These are phyloP conservation scores for Skeletonema costatum DNA, from an alignment of 108 stramenopile genomes.

Conservation along the genomic window DNA sequence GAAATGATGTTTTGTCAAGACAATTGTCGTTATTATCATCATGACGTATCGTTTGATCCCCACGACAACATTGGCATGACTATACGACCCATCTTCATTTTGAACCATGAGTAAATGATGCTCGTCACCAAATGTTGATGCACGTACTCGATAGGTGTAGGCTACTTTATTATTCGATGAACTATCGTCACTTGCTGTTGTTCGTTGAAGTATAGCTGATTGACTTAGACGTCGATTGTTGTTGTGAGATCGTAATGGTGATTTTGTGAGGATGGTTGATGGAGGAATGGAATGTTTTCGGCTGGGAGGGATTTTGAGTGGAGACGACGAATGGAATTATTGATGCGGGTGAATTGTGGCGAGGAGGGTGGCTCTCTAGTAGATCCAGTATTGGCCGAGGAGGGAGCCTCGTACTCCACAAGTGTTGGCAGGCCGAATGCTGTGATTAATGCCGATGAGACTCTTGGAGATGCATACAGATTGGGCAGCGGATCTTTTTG, in stretches of 20 bases:
- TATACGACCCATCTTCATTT: constrained; percentile 47
- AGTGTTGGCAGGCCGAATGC: constrained; percentile 46
- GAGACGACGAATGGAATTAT: neutral
- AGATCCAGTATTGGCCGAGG: neutral
- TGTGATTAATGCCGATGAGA: constrained; percentile 36
- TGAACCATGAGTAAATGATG: constrained; percentile 43
- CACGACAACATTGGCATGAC: constrained; percentile 29
- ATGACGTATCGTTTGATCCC: constrained; percentile 1
- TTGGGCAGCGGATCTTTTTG: constrained; percentile 4
- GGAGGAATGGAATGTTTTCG: no score
- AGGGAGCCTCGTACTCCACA: constrained; percentile 37
- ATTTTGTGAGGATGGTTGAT: neutral
- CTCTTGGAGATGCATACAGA: constrained; percentile 26
- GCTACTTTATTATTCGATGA: neutral
- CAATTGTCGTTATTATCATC: neutral
- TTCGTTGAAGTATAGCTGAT: neutral
- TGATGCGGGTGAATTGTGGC: neutral
- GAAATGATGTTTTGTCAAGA: neutral
- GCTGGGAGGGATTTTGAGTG: neutral
- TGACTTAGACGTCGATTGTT: neutral
- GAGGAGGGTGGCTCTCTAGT: neutral
- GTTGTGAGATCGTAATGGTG: neutral
- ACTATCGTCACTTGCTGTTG: neutral
- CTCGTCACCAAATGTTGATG: constrained; percentile 11
- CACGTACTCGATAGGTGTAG: constrained; percentile 38